Conservation (phyloP, 371 early-diverging fungal genomes). For the Cladochytrium tenue region DNA sequence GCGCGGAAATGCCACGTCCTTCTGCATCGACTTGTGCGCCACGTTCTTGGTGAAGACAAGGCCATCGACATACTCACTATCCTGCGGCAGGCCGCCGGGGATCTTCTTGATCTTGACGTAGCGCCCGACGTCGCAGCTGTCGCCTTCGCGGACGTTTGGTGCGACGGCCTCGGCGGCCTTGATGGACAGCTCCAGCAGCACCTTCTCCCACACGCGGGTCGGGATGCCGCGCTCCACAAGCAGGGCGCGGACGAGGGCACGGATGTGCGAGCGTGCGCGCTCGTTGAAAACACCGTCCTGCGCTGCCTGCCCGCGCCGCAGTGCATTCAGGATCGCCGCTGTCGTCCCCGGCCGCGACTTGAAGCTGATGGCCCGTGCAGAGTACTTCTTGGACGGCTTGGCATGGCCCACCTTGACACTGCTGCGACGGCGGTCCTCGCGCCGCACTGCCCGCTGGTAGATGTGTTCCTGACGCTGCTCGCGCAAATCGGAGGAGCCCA, state of each 20-base stretch:
- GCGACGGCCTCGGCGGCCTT: background rate
- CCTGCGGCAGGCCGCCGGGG: constrained; percentile 76
- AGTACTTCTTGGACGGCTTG: background rate
- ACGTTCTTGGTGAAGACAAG: constrained; percentile 85
- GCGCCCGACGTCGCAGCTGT: background rate
- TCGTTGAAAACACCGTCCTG: background rate
- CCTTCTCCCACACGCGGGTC: background rate
- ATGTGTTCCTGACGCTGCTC: too few species aligned
- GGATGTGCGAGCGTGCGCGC: background rate
- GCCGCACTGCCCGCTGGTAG: too few species aligned
- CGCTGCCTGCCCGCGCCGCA: background rate
- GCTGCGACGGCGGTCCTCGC: too few species aligned
- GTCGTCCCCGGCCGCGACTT: background rate
- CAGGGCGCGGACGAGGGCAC: background rate
- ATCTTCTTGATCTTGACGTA: constrained; percentile 87
- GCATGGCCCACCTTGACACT: background rate
- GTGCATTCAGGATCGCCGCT: background rate
- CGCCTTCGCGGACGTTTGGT: too few species aligned
- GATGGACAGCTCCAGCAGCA: background rate
- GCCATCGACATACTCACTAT: constrained; percentile 72
- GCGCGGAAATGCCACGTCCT: constrained; percentile 64
- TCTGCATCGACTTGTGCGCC: constrained; percentile 85
- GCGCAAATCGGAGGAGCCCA: too few species aligned
- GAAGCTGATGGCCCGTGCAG: background rate
- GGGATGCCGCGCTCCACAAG: background rate